phyloP scores from a whole-genome alignment of 1,139 yeast genomes.

The Citeromyces hawaiiensis region DNA sequence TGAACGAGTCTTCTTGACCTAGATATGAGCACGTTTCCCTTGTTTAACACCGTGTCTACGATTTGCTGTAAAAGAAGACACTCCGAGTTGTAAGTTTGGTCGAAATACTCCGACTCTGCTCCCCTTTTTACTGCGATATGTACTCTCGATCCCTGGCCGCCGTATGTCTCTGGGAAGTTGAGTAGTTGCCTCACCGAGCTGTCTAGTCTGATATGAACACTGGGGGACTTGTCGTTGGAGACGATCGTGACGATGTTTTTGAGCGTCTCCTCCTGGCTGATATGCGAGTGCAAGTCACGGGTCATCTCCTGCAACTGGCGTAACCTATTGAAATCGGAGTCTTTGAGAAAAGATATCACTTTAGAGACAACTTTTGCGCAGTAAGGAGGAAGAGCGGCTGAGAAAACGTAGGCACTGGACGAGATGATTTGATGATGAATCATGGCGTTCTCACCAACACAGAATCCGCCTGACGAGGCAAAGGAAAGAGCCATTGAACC shows the following conservation, averaged over 20 bases:
- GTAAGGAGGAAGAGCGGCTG: slow-evolving; percentile 92
- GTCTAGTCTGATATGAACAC: slow-evolving; percentile 45
- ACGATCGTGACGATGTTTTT: slow-evolving; percentile 29
- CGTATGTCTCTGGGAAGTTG: slow-evolving; percentile 34
- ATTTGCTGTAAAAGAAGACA: slow-evolving; percentile 49
- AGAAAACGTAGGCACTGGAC: slow-evolving; percentile 80
- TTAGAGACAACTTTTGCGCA: slow-evolving; percentile 64
- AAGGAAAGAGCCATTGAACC: slow-evolving; percentile 78
- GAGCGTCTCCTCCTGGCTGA: slow-evolving; percentile 20
- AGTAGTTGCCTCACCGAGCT: slow-evolving; percentile 27
- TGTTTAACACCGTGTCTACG: slow-evolving; percentile 33
- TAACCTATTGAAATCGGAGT: slow-evolving; percentile 11
- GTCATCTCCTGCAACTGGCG: slow-evolving; percentile 22
- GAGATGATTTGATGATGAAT: slow-evolving; percentile 87
- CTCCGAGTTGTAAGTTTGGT: slow-evolving; percentile 40
- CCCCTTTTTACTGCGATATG: slow-evolving; percentile 14
- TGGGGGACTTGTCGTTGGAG: slow-evolving; percentile 52
- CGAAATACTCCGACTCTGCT: slow-evolving; percentile 16
- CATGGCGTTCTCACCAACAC: slow-evolving; percentile 77
- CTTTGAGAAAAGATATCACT: slow-evolving; percentile 34
- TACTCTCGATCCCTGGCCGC: slow-evolving; percentile 19
- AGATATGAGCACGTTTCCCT: slow-evolving; percentile 44
- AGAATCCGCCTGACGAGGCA: slow-evolving; percentile 92
- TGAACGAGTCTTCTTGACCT: slow-evolving; percentile 57
- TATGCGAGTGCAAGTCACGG: slow-evolving; percentile 19